Conservation (phyloP, 1,284 basidiomycete genomes). For the Dichomitus squalens region DNA sequence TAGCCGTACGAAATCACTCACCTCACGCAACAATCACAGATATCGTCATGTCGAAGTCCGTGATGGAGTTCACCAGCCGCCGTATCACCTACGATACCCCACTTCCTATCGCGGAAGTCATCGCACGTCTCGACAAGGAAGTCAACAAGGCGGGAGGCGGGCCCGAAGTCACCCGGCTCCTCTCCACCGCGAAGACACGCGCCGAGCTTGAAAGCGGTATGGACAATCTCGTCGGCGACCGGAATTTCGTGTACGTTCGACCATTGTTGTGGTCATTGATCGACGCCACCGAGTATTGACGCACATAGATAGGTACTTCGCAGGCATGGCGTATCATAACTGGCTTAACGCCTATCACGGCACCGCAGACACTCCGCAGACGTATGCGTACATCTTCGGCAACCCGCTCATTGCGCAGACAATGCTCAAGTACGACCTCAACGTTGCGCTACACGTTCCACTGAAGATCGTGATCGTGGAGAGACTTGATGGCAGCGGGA, state of each 20-base stretch:
- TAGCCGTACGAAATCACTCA: not conserved
- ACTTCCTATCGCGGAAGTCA: conserved; percentile 43
- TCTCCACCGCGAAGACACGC: conserved; percentile 35
- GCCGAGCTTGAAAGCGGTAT: conserved; percentile 41
- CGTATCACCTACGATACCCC: conserved; percentile 48
- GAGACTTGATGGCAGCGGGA: conserved; percentile 40
- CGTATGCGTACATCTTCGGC: conserved; percentile 50
- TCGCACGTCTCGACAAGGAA: conserved; percentile 45
- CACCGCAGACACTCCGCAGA: conserved; percentile 30
- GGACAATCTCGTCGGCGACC: conserved; percentile 32
- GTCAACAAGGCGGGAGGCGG: conserved; percentile 42
- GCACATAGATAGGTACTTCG: conserved; percentile 43
- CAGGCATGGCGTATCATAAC: conserved; percentile 39
- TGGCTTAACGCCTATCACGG: conserved; percentile 43
- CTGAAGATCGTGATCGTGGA: conserved; percentile 49
- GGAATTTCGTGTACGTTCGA: conserved; percentile 48
- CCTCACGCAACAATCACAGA: not conserved
- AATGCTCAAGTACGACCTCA: conserved; percentile 47
- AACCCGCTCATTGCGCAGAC: conserved; percentile 55
- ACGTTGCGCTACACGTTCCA: conserved; percentile 48
- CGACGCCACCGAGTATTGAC: not conserved
- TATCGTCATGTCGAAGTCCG: conserved; percentile 22
- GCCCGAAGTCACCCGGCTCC: conserved; percentile 29
- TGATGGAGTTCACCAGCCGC: conserved; percentile 35
- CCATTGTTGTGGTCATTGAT: not conserved